These are phyloP conservation scores for Ceratorhiza oryzae-sativae DNA, from an alignment of 1,284 basidiomycete genomes.

Conservation along the genomic window DNA sequence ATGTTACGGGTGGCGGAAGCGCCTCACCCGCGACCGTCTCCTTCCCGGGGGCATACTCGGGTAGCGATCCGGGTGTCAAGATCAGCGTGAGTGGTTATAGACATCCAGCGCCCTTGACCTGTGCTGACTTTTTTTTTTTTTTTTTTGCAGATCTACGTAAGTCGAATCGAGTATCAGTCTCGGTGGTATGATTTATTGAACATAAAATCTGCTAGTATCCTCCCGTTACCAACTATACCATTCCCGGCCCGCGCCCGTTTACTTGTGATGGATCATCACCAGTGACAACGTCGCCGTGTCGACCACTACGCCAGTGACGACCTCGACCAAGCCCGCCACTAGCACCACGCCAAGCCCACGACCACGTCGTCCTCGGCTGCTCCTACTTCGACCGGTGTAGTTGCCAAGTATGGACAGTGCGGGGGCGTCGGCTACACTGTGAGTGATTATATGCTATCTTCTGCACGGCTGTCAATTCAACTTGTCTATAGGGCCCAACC, in stretches of 20 bases:
- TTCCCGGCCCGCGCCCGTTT: constrained; percentile 39
- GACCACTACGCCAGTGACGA: neutral
- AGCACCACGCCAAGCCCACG: neutral
- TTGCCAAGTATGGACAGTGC: constrained; percentile 38
- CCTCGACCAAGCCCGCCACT: constrained; percentile 22
- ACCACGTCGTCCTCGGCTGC: constrained; percentile 25
- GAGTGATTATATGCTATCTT: neutral
- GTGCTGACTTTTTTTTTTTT: neutral
- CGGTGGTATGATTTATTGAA: neutral
- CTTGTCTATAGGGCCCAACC: constrained; percentile 6
- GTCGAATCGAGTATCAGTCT: neutral
- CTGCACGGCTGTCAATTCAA: neutral
- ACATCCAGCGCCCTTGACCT: neutral
- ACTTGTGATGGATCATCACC: constrained; percentile 33
- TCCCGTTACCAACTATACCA: constrained; percentile 33
- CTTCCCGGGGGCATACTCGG: constrained; percentile 70
- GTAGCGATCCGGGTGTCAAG: constrained; percentile 65
- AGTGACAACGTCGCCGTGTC: no score
- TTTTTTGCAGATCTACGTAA: constrained; percentile 25
- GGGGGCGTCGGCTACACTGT: constrained; percentile 33
- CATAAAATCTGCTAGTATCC: constrained; percentile 7
- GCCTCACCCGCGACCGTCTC: constrained; percentile 56
- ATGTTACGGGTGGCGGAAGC: constrained; percentile 41
- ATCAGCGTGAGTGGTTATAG: constrained; percentile 10
- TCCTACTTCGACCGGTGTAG: constrained; percentile 22